Conservation (phyloP, 768 basidiomycete species). For the Pisolithus tinctorius region DNA sequence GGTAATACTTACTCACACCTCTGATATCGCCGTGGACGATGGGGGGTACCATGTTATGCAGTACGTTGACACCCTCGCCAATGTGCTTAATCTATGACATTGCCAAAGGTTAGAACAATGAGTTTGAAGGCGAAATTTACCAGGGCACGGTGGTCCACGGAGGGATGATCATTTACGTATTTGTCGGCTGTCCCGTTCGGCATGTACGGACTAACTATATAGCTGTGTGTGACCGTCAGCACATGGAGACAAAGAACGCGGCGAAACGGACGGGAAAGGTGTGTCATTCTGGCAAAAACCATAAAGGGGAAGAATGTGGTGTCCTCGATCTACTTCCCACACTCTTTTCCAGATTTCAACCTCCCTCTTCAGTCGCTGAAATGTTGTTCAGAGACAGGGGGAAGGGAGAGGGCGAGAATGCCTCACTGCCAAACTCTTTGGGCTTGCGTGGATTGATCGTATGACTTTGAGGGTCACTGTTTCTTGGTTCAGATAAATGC, state of each 20-base stretch:
- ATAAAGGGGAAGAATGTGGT: conserved; percentile 50
- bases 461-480: conserved; percentile 54
- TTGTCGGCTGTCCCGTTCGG: conserved; percentile 42
- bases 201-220: conserved; percentile 56
- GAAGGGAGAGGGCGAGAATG: background rate
- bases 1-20: conserved; percentile 30
- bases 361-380: conserved; percentile 46
- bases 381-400: conserved; percentile 1
- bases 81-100: conserved; percentile 39
- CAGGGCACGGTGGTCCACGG: conserved; percentile 38
- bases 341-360: conserved; percentile 48
- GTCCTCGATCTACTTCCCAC: conserved; percentile 46
- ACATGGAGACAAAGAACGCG: background rate
- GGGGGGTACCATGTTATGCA: conserved; percentile 45
- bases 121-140: conserved; percentile 19
- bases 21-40: conserved; percentile 52
- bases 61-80: conserved; percentile 38
- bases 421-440: conserved; percentile 37
- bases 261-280: conserved; percentile 40
- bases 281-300: conserved; percentile 52
- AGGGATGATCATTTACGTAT: conserved; percentile 37
- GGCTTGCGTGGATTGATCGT: conserved; percentile 43
- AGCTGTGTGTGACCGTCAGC: conserved; percentile 28
- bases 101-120: background rate
- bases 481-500: conserved; percentile 44